phyloP scores from a whole-genome alignment of 2,329 filamentous ascomycete genomes.

The Sporothrix curviconia region DNA sequence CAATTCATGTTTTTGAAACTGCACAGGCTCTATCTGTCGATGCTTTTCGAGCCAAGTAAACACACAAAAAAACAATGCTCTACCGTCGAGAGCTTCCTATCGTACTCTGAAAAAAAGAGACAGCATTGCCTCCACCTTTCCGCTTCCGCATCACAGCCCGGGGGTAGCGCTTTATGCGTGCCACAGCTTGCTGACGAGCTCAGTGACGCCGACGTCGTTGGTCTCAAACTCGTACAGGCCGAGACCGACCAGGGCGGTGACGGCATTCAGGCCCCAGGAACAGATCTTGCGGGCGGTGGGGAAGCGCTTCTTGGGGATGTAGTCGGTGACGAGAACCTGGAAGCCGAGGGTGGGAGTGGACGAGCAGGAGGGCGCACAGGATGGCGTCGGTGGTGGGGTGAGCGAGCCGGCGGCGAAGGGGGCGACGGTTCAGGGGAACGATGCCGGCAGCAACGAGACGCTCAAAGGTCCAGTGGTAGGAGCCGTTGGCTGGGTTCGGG shows the following conservation, averaged over 20 bases:
- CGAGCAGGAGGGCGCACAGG: conserved; percentile 72
- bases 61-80: too few relatives aligned
- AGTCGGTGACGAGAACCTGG: conserved; percentile 84
- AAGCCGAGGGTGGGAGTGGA: conserved; percentile 97
- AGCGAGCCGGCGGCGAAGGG: conserved; percentile 89
- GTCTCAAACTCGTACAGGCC: conserved; percentile 99
- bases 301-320: conserved; percentile 67
- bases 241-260: conserved; percentile 74
- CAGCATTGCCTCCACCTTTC: too few relatives aligned
- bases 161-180: too few relatives aligned
- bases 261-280: conserved; percentile 71
- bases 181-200: conserved; percentile 85
- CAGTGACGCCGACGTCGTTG: conserved; percentile 90
- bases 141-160: too few relatives aligned
- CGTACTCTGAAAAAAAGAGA: too few relatives aligned
- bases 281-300: conserved; percentile 61
- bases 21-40: too few relatives aligned
- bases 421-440: conserved; percentile 76
- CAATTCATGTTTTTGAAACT: too few relatives aligned
- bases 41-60: neutral
- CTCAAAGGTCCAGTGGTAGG: conserved; percentile 98
- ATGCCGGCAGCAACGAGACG: conserved; percentile 73
- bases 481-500: conserved; percentile 73
- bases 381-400: conserved; percentile 79
- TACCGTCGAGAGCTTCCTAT: too few relatives aligned